phyloP scores from a whole-genome alignment of 129 eudicot species.

The Silybum marianum region DNA sequence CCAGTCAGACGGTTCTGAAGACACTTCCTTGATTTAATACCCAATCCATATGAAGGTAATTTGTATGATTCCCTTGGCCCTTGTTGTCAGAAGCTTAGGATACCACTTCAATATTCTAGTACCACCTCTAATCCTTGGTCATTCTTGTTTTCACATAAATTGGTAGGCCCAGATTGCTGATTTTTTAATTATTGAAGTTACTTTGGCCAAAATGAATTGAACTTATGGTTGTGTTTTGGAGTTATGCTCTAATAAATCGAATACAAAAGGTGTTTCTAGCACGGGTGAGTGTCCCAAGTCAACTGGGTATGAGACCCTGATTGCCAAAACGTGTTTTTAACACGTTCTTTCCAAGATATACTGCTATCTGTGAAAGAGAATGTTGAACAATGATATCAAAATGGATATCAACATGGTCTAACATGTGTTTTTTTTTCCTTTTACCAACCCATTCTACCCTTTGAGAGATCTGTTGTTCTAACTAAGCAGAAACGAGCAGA shows the following conservation, averaged over 20 bases:
- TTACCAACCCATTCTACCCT: background rate
- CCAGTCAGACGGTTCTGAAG: background rate
- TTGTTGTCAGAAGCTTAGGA: background rate
- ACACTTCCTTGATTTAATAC: background rate
- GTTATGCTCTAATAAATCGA: background rate
- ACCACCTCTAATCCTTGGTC: background rate
- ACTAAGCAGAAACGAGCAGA: background rate
- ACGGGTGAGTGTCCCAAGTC: background rate
- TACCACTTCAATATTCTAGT: background rate
- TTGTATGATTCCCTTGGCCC: background rate
- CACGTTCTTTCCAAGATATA: constrained; percentile 4
- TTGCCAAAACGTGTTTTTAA: background rate
- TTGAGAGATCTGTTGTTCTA: background rate
- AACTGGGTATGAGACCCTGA: background rate
- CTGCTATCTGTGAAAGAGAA: constrained; percentile 1
- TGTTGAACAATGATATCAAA: background rate
- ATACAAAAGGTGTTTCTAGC: background rate
- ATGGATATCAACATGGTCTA: background rate
- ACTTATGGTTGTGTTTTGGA: background rate
- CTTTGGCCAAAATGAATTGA: background rate
- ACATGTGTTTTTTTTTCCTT: background rate
- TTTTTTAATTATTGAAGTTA: background rate
- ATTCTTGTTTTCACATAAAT: background rate
- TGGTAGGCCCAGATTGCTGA: background rate
- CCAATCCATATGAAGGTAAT: background rate